phyloP scores from a whole-genome alignment of 805 yeast species.

The Zygoascus bituminiphila region DNA sequence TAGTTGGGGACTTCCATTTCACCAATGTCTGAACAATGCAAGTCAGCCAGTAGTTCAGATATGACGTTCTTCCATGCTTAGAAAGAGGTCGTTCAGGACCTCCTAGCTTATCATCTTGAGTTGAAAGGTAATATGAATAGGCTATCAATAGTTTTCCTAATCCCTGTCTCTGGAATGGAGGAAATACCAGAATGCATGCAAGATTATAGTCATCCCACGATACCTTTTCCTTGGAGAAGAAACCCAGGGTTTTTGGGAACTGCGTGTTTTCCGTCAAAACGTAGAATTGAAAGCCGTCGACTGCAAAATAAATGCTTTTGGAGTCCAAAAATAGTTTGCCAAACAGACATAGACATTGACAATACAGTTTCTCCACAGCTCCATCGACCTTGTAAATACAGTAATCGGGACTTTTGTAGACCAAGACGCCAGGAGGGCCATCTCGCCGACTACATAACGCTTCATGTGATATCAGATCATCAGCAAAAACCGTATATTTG shows the following conservation, averaged over 20 bases:
- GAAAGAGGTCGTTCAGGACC: constrained; percentile 93
- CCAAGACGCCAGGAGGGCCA: constrained; percentile 54
- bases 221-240: constrained; percentile 78
- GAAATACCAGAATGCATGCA: constrained; percentile 86
- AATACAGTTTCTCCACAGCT: constrained; percentile 45
- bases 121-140: constrained; percentile 70
- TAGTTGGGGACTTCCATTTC: constrained; percentile 2
- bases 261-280: constrained; percentile 31
- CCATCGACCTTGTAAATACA: constrained; percentile 66
- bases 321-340: constrained; percentile 85
- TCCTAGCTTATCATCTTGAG: constrained; percentile 53
- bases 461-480: constrained; percentile 43
- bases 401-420: constrained; percentile 51
- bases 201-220: constrained; percentile 74
- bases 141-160: constrained; percentile 76
- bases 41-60: constrained; percentile 67
- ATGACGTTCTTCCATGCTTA: constrained; percentile 67
- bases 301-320: constrained; percentile 76
- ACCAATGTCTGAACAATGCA: constrained; percentile 31
- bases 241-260: constrained; percentile 63
- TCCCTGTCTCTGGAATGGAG: constrained; percentile 77
- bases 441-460: constrained; percentile 18
- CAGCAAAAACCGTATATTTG: constrained; percentile 53
- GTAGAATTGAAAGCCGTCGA: constrained; percentile 75
- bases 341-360: constrained; percentile 77